These are phyloP conservation scores for Syzygium jambos DNA, from an alignment of 345 rosid genomes.

Conservation along the genomic window DNA sequence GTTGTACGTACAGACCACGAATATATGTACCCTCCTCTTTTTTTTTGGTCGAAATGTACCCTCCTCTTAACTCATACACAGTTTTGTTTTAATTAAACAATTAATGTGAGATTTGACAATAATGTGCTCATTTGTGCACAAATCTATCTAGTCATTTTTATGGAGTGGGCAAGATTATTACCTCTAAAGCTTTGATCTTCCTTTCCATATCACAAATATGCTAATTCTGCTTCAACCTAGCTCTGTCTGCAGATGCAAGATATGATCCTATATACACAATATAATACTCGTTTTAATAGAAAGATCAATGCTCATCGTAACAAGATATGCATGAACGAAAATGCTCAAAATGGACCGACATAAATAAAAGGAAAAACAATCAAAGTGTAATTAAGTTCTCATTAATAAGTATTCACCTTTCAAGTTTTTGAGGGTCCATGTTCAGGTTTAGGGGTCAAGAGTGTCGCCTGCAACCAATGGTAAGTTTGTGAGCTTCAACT, in stretches of 20 bases:
- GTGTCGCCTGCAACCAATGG: not conserved
- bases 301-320: not conserved
- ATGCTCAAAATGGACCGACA: not conserved
- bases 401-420: conserved; percentile 3
- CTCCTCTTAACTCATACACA: not conserved
- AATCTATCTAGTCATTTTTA: not conserved
- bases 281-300: not conserved
- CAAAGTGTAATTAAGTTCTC: not conserved
- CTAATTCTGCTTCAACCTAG: conserved; percentile 11
- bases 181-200: conserved; percentile 18
- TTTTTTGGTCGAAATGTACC: too few species aligned
- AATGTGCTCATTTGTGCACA: not conserved
- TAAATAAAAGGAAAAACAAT: not conserved
- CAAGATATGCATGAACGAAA: not conserved
- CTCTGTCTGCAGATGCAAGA: conserved; percentile 21
- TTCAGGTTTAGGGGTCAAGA: not conserved
- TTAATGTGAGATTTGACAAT: not conserved
- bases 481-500: not conserved
- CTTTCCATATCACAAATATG: conserved; percentile 12
- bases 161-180: not conserved
- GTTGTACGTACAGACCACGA: not conserved
- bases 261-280: conserved; percentile 8
- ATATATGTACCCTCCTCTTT: not conserved
- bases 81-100: not conserved
- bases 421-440: conserved; percentile 22